These are phyloP conservation scores for Alternaria angustiovoidea DNA, from an alignment of 2,329 filamentous ascomycete species.

Conservation along the genomic window DNA sequence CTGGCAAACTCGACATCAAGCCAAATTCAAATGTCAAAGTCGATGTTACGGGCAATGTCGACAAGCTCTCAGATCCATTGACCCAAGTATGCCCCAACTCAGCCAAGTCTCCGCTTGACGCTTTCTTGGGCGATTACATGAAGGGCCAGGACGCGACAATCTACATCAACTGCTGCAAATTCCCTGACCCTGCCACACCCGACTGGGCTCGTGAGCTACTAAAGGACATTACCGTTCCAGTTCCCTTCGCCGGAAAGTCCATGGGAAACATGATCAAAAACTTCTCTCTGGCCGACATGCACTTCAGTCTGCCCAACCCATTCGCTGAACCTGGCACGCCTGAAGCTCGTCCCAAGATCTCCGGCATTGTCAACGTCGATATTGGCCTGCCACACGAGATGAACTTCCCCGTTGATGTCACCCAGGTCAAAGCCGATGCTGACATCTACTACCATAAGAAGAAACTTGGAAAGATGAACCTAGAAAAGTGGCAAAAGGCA, in stretches of 20 bases:
- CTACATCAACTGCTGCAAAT: conserved; percentile 80
- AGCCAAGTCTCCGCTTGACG: conserved; percentile 82
- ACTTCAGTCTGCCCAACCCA: conserved; percentile 84
- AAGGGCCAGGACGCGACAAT: conserved; percentile 79
- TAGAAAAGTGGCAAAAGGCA: conserved; percentile 83
- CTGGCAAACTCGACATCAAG: conserved; percentile 70
- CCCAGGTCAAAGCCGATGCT: conserved; percentile 76
- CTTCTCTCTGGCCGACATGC: conserved; percentile 84
- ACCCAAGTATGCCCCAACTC: conserved; percentile 78
- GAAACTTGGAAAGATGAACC: conserved; percentile 81
- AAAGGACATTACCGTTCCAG: conserved; percentile 80
- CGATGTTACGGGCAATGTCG: conserved; percentile 75
- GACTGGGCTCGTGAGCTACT: conserved; percentile 84
- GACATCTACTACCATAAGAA: conserved; percentile 80
- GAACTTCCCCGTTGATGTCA: conserved; percentile 83
- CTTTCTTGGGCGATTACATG: conserved; percentile 81
- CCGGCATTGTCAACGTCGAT: conserved; percentile 81
- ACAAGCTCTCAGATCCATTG: conserved; percentile 75
- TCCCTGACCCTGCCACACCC: conserved; percentile 73
- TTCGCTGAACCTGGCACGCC: conserved; percentile 78
- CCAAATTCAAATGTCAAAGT: conserved; percentile 73
- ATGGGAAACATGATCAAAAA: conserved; percentile 86
- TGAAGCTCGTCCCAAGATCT: conserved; percentile 78
- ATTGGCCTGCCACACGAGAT: conserved; percentile 84
- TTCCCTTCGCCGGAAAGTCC: conserved; percentile 82